Base-by-base conservation (phyloP, 257 asterid species). In the Penstemon eatonii region DNA sequence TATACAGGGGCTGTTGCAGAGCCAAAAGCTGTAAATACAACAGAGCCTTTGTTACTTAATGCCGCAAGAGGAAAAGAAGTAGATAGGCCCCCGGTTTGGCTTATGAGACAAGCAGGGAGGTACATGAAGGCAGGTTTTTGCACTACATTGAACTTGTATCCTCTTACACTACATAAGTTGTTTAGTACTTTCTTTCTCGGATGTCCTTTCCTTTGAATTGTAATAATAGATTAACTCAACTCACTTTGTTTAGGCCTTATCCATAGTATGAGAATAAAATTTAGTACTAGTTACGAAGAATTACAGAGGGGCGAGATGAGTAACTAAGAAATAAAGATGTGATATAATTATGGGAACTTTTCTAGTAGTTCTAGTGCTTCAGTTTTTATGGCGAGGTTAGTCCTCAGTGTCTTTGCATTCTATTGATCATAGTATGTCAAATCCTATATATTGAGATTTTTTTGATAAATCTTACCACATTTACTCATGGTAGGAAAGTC, bases 71-170 rank as follows among this genome's bases (percentile, higher is more conserved):
- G 99, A 69, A 86, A 89, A 81, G 91, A 86, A 57, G 99, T 94
- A 1, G 96, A 89, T 56, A 89, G 96, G 59, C 99, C 99, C 64
- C 99, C 99, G 5, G 99, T 94, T 82, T 94, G 97, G 97, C 99
- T 94, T 66, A 94, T 94, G 99, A 87, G 99, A 73, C 97, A 94
- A 83, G 99, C 99, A 53, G 99, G 97, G 91, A 91, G 99, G 89
- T 94, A 94, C 80, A 94, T 94, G 99, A 91, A 94, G 99, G 97
- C 96, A 94, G 91, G 96, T 87, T 87, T 83, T 78, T 81, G 64
- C 54, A 49, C 52, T 70, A 45, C 15, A 67, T 70, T 65, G 13
- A 58, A 44, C 72, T 41, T 67, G 37, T 46, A 15, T 19, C 10
- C 5, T 60, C 72, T 68, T n/a, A 43, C 45, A 9, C 56, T 45